phyloP scores from a whole-genome alignment of 257 asterid genomes.

The Orobanche coerulescens region DNA sequence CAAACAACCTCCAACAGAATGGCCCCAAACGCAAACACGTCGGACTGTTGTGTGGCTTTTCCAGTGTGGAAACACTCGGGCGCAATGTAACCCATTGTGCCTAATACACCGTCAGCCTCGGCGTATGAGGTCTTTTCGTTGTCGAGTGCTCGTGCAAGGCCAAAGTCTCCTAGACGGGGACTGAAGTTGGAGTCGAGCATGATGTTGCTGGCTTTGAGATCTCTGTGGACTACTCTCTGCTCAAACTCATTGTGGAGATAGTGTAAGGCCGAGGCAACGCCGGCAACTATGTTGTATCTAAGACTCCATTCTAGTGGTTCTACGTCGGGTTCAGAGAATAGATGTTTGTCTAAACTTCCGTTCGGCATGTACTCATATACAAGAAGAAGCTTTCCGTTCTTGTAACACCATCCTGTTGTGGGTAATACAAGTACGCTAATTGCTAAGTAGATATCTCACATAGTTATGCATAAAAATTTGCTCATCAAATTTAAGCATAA shows the following conservation, averaged over 20 bases:
- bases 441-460: too few relatives aligned
- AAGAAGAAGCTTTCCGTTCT: slow-evolving; percentile 63
- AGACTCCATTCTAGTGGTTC: slow-evolving; percentile 53
- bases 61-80: slow-evolving; percentile 94
- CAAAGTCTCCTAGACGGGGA: slow-evolving; percentile 85
- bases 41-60: slow-evolving; percentile 73
- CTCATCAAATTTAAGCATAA: too few relatives aligned
- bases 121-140: slow-evolving; percentile 71
- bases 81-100: slow-evolving; percentile 87
- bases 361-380: slow-evolving; percentile 93
- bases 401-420: slow-evolving; percentile 86
- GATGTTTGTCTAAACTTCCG: slow-evolving; percentile 76
- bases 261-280: slow-evolving; percentile 80
- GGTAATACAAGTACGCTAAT: too few relatives aligned
- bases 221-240: slow-evolving; percentile 74
- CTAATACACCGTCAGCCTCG: slow-evolving; percentile 73
- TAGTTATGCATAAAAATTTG: too few relatives aligned
- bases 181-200: slow-evolving; percentile 81
- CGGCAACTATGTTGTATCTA: slow-evolving; percentile 52
- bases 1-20: slow-evolving; percentile 67
- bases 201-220: slow-evolving; percentile 83
- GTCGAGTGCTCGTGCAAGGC: slow-evolving; percentile 84
- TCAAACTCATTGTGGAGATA: slow-evolving; percentile 87
- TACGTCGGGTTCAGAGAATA: slow-evolving; percentile 39
- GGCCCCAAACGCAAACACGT: slow-evolving; percentile 76